Percentiles rank a stretch among this genome's conserved stretches.
Conservation (phyloP, 2,329 filamentous ascomycete genomes). For the Fusarium papillatum region DNA sequence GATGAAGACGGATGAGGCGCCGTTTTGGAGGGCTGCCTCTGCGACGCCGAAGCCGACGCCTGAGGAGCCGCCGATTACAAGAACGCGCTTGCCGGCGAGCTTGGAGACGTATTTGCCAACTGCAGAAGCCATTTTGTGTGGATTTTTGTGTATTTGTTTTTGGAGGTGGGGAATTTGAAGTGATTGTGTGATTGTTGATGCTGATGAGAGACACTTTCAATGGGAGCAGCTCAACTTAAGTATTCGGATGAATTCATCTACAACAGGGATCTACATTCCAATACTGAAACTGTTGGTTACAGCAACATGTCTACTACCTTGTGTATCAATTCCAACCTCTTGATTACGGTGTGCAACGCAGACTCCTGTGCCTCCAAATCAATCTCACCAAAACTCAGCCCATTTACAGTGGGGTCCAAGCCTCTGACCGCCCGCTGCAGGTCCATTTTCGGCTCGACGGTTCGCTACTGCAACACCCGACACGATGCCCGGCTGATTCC, state of each 20-base stretch:
- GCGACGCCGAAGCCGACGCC: constrained; percentile 40
- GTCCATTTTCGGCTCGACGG: not conserved
- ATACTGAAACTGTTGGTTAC: not conserved
- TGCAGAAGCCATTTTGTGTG: constrained; percentile 25
- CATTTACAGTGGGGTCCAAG: not conserved
- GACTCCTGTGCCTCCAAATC: not conserved
- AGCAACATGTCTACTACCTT: not conserved
- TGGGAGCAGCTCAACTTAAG: not conserved
- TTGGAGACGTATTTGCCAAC: constrained; percentile 34
- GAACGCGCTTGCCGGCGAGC: constrained; percentile 37
- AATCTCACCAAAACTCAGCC: not conserved
- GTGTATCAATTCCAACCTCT: not conserved
- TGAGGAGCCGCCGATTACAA: constrained; percentile 39
- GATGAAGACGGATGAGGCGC: constrained; percentile 30
- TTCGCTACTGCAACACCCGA: not conserved
- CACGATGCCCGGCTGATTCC: constrained; percentile 1
- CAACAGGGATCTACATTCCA: not conserved
- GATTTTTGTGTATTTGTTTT: not conserved
- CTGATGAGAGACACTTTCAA: not conserved
- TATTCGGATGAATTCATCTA: not conserved
- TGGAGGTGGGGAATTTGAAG: not conserved
- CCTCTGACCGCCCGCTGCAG: not conserved
- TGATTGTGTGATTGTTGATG: not conserved
- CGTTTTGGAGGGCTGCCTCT: constrained; percentile 32
- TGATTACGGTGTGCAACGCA: not conserved